phyloP scores from a whole-genome alignment of 495 filamentous ascomycete species.

The Penicillium daleae region DNA sequence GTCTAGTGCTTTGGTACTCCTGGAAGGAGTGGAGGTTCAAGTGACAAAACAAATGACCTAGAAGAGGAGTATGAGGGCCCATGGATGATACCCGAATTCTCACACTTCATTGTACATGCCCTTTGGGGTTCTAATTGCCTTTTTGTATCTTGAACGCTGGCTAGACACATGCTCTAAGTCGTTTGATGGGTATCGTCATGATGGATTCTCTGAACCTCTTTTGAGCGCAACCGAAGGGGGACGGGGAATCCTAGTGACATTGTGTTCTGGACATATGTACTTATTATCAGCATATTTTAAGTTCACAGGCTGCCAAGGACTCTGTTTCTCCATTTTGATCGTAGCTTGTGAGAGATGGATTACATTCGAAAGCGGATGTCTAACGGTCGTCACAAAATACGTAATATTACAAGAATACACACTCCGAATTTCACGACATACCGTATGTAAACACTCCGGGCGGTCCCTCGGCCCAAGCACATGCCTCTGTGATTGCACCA shows the following conservation, averaged over 20 bases:
- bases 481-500: slow-evolving; percentile 29
- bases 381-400: slow-evolving; percentile 1
- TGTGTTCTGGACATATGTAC: not conserved
- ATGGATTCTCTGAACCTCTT: not conserved
- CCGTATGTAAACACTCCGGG: slow-evolving; percentile 14
- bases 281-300: not conserved
- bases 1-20: not conserved
- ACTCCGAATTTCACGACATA: not conserved
- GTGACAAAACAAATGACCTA: not conserved
- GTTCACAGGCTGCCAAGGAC: not conserved
- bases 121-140: too few relatives aligned
- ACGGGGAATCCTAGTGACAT: not conserved
- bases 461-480: slow-evolving; percentile 29
- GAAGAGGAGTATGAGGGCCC: not conserved
- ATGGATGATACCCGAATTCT: not conserved
- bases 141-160: not conserved
- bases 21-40: not conserved
- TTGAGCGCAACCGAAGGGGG: not conserved
- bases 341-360: not conserved
- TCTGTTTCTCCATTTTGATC: not conserved
- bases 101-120: too few relatives aligned
- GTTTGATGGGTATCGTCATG: not conserved
- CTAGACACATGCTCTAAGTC: not conserved
- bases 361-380: not conserved
- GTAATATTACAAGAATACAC: not conserved